phyloP scores from a whole-genome alignment of 202 grass and related monocot species.

The Carex sylvatica region DNA sequence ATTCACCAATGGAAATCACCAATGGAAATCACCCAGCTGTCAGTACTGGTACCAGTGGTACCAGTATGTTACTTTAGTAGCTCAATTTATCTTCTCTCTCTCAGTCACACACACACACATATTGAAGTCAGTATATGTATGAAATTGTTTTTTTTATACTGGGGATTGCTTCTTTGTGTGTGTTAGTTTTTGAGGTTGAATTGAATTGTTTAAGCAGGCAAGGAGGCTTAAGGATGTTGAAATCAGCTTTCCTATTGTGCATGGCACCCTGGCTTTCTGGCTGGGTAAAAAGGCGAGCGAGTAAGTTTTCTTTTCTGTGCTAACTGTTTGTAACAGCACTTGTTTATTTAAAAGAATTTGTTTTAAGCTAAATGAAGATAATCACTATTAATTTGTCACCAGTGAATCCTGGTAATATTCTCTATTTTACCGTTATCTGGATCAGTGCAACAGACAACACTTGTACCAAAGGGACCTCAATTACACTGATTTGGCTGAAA shows the following conservation, averaged over 20 bases:
- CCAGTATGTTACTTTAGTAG: neutral
- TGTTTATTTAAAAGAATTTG: neutral
- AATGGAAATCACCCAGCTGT: too few relatives aligned
- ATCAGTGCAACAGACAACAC: neutral
- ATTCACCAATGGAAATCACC: too few relatives aligned
- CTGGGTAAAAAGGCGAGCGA: slow-evolving; percentile 94
- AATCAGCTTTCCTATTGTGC: slow-evolving; percentile 85
- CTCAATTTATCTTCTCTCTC: neutral
- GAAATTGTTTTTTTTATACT: neutral
- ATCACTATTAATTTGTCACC: neutral
- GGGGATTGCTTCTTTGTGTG: neutral
- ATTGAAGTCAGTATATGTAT: neutral
- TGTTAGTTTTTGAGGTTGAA: neutral
- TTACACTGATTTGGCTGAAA: neutral
- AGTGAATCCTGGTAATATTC: neutral
- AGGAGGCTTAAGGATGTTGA: slow-evolving; percentile 92
- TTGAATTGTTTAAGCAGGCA: slow-evolving; percentile 36
- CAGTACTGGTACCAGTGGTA: too few relatives aligned
- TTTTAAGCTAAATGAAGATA: neutral
- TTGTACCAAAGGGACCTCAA: neutral
- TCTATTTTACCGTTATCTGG: neutral
- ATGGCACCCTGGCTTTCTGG: slow-evolving; percentile 83
- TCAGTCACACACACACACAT: neutral
- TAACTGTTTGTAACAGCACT: neutral
- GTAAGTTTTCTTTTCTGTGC: slow-evolving; percentile 31